A percentile compares a stretch with the other conserved stretches of the same genome.
These are phyloP conservation scores for Sideroxylon spinosum DNA, from an alignment of 179 eudicot genomes.

Conservation along the genomic window DNA sequence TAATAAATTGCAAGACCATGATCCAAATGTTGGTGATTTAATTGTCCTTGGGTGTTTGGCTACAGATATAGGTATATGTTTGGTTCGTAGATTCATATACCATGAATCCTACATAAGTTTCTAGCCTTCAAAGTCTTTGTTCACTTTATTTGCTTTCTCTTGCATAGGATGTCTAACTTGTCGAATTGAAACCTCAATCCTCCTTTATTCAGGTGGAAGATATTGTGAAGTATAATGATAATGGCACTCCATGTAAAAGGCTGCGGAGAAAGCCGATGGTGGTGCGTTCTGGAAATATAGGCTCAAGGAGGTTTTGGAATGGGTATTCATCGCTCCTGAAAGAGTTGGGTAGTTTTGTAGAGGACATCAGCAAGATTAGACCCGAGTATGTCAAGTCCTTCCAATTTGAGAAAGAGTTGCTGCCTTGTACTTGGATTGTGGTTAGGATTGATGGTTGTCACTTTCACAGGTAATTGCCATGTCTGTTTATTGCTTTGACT, in stretches of 20 bases:
- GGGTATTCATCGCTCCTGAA: constrained; percentile 44
- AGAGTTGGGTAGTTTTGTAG: constrained; percentile 57
- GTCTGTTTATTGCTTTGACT: constrained; percentile 4
- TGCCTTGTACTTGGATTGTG: constrained; percentile 84
- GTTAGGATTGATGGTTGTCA: constrained; percentile 87
- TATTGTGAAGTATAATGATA: constrained; percentile 52
- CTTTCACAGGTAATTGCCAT: constrained; percentile 60
- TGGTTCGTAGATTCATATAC: neutral
- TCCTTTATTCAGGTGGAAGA: constrained; percentile 48
- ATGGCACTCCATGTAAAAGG: constrained; percentile 60
- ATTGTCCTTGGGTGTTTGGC: neutral
- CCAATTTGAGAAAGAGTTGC: constrained; percentile 44
- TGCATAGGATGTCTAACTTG: neutral
- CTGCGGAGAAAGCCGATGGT: constrained; percentile 42
- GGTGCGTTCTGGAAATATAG: constrained; percentile 60
- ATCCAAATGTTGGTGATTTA: neutral
- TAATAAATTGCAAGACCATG: neutral
- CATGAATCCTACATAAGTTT: neutral
- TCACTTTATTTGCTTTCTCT: neutral
- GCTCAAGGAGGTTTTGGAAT: constrained; percentile 71
- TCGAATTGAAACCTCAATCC: constrained; percentile 1
- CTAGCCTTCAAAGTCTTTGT: neutral
- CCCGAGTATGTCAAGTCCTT: constrained; percentile 65
- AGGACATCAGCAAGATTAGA: constrained; percentile 46
- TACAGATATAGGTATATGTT: neutral